Conservation (phyloP, 768 basidiomycete genomes). For the Leucogyrophana mollusca region DNA sequence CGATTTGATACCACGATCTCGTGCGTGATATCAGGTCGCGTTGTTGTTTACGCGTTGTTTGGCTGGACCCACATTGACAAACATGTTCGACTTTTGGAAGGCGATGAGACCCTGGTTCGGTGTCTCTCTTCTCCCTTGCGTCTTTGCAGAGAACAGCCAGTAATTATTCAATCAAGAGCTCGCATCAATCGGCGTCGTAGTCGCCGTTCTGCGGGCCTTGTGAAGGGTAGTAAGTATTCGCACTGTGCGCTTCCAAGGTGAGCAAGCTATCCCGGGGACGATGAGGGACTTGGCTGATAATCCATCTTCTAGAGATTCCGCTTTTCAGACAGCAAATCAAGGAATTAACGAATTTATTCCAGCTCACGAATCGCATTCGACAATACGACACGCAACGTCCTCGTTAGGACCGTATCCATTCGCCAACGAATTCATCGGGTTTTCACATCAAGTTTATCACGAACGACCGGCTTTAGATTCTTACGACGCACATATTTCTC, state of each 20-base stretch:
- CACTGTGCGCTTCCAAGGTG: slow-evolving; percentile 20
- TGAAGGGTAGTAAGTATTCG: slow-evolving; percentile 24
- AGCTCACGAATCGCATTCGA: slow-evolving; percentile 23
- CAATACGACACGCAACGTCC: slow-evolving; percentile 11
- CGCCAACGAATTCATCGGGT: slow-evolving; percentile 14
- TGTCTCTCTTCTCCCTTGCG: slow-evolving; percentile 16
- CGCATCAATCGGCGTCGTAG: slow-evolving; percentile 17
- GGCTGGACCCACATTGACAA: slow-evolving; percentile 25
- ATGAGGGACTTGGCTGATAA: no score
- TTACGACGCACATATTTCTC: slow-evolving; percentile 23
- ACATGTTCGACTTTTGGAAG: slow-evolving; percentile 30
- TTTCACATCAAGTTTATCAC: slow-evolving; percentile 12
- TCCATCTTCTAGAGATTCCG: slow-evolving; percentile 7
- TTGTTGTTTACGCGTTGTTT: slow-evolving; percentile 33
- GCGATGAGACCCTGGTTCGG: not conserved
- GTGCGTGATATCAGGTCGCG: slow-evolving; percentile 15
- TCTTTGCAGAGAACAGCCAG: slow-evolving; percentile 16
- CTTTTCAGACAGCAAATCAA: slow-evolving; percentile 20
- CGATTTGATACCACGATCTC: not conserved
- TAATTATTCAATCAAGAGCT: slow-evolving; percentile 16
- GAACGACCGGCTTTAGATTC: slow-evolving; percentile 18
- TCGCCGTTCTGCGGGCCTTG: slow-evolving; percentile 18
- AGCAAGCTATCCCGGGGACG: not conserved
- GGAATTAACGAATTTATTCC: slow-evolving; percentile 17
- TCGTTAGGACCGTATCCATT: slow-evolving; percentile 7